Evolutionary conservation across 1,139 yeast species (phyloP).

Genomic region (Arxiozyma slooffiae): DNA sequence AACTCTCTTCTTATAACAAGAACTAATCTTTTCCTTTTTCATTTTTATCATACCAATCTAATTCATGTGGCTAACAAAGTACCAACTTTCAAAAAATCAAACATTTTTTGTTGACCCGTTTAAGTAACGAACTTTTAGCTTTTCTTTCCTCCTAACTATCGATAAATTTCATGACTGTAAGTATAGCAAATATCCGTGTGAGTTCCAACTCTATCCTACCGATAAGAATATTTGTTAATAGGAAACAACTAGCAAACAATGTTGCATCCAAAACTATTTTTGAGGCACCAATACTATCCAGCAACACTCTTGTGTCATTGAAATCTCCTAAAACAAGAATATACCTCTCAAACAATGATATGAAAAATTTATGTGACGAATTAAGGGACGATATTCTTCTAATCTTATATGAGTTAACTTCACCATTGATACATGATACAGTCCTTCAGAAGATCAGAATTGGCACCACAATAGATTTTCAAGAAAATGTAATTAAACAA

Average conservation of each 20-base stretch:
- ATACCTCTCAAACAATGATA: slow-evolving; percentile 26
- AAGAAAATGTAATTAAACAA: slow-evolving; percentile 12
- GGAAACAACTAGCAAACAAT: slow-evolving; percentile 22
- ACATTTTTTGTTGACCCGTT: background rate
- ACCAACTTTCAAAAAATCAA: too few species aligned
- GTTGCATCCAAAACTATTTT: slow-evolving; percentile 14
- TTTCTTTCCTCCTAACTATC: background rate
- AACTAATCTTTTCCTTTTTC: too few species aligned
- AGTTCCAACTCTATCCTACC: slow-evolving; percentile 19
- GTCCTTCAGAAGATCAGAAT: slow-evolving; percentile 21
- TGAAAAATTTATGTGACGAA: slow-evolving; percentile 21
- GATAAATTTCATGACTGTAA: slow-evolving; percentile 13
- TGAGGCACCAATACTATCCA: slow-evolving; percentile 29
- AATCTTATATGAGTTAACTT: slow-evolving; percentile 24
- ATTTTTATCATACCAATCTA: too few species aligned
- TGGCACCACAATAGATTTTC: slow-evolving; percentile 21
- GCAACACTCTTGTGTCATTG: slow-evolving; percentile 27
- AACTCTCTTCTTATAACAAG: too few species aligned
- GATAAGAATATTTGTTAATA: slow-evolving; percentile 25
- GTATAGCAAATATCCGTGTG: slow-evolving; percentile 21
- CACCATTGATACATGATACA: slow-evolving; percentile 15
- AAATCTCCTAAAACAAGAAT: slow-evolving; percentile 25
- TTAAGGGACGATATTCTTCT: slow-evolving; percentile 22
- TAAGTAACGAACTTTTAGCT: background rate
- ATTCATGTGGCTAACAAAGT: too few species aligned